Evolutionary conservation across 305 asterid genomes (phyloP).

Genomic region (Solanum hybrid): DNA sequence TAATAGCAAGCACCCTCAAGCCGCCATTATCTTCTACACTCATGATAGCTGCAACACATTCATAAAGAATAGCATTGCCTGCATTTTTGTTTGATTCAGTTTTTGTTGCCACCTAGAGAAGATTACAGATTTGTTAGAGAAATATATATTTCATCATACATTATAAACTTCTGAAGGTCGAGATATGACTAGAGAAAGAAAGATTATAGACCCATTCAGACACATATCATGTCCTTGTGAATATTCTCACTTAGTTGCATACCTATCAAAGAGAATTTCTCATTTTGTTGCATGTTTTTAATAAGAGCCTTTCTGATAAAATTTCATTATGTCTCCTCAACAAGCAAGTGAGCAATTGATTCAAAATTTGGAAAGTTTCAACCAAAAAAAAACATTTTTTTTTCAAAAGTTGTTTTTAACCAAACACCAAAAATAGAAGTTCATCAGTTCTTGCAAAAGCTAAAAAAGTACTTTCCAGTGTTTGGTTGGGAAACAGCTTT

Average conservation of each 20-base stretch:
- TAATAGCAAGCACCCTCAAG: conserved; percentile 85
- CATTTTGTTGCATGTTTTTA: not conserved
- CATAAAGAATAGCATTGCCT: conserved; percentile 93
- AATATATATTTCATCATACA: conserved; percentile 3
- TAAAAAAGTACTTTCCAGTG: not conserved
- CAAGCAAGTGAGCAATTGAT: not conserved
- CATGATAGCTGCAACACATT: conserved; percentile 92
- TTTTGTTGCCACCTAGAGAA: conserved; percentile 84
- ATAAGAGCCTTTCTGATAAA: not conserved
- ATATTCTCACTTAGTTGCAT: conserved; percentile 1
- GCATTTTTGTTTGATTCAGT: conserved; percentile 95
- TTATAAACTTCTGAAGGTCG: not conserved
- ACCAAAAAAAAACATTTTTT: not conserved
- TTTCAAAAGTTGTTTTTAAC: not conserved
- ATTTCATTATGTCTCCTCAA: not conserved
- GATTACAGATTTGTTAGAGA: conserved; percentile 15
- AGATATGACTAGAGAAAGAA: not conserved
- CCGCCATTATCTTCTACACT: conserved; percentile 92
- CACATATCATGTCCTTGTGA: not conserved
- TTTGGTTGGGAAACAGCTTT: not conserved
- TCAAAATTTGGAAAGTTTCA: not conserved
- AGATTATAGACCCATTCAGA: not conserved
- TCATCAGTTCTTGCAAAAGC: not conserved
- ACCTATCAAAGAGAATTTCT: not conserved
- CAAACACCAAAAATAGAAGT: not conserved